These are phyloP conservation scores for Vanrija sp. DNA, from an alignment of 1,284 basidiomycete genomes.

Conservation along the genomic window DNA sequence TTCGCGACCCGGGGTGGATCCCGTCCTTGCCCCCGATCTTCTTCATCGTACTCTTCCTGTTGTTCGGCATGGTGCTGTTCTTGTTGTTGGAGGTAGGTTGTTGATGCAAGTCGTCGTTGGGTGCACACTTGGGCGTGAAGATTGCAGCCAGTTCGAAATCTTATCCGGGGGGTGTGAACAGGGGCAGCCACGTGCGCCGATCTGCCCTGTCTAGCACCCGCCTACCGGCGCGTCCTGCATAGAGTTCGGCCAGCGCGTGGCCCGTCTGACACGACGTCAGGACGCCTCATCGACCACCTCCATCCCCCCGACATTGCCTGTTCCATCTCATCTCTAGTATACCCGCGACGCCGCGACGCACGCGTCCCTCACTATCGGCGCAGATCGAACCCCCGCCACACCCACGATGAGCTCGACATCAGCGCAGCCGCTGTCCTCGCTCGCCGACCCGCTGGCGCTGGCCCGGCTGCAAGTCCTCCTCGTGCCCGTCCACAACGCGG, in stretches of 20 bases:
- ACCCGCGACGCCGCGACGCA: not conserved
- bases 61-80: slow-evolving; percentile 35
- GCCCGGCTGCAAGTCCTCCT: slow-evolving; percentile 46
- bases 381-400: slow-evolving; percentile 2
- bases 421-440: slow-evolving; percentile 21
- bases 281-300: too few relatives aligned
- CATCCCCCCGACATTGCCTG: too few relatives aligned
- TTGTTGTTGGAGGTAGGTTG: too few relatives aligned
- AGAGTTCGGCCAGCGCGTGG: too few relatives aligned
- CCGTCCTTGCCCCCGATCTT: slow-evolving; percentile 48
- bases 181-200: too few relatives aligned
- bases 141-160: too few relatives aligned
- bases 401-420: slow-evolving; percentile 6
- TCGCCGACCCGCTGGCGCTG: slow-evolving; percentile 43
- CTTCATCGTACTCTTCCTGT: slow-evolving; percentile 46
- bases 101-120: too few relatives aligned
- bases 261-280: too few relatives aligned
- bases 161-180: too few relatives aligned
- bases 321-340: not conserved
- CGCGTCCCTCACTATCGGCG: not conserved
- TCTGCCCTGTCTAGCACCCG: too few relatives aligned
- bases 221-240: too few relatives aligned
- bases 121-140: too few relatives aligned
- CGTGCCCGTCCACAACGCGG: slow-evolving; percentile 36
- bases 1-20: slow-evolving; percentile 47